Percentiles rank a stretch among this genome's conserved stretches.
Evolutionary conservation across 1,284 basidiomycete genomes (phyloP).

Genomic region (Marasmius sp.): DNA sequence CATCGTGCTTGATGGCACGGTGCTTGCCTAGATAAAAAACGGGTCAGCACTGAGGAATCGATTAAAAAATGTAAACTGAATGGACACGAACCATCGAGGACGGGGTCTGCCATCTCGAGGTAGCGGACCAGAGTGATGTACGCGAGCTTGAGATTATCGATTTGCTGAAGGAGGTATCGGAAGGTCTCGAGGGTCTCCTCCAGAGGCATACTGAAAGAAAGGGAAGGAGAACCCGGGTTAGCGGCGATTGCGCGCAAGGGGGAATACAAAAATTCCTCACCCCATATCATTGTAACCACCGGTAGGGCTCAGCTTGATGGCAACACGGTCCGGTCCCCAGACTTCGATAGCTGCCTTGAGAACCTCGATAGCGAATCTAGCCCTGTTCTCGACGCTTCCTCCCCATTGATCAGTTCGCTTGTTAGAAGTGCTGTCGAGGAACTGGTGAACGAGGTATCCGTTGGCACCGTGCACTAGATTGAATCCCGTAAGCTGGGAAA

Average conservation of each 20-base stretch:
- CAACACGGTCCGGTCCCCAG: constrained; percentile 48
- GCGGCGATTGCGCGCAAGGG: not conserved
- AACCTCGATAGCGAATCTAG: constrained; percentile 53
- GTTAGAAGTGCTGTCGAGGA: constrained; percentile 54
- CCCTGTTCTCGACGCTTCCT: constrained; percentile 54
- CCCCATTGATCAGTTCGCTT: constrained; percentile 62
- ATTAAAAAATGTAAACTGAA: not conserved
- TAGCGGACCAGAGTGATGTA: constrained; percentile 39
- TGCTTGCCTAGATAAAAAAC: constrained; percentile 9
- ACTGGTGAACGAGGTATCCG: constrained; percentile 58
- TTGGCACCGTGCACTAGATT: constrained; percentile 41
- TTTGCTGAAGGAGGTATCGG: constrained; percentile 37
- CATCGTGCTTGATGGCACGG: constrained; percentile 25
- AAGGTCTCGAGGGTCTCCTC: constrained; percentile 42
- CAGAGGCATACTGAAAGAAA: constrained; percentile 37
- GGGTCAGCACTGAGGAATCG: not conserved
- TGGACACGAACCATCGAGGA: constrained; percentile 29
- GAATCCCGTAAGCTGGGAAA: not conserved
- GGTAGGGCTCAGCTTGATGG: constrained; percentile 50
- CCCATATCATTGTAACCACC: constrained; percentile 48
- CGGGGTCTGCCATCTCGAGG: constrained; percentile 19
- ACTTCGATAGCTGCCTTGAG: constrained; percentile 46
- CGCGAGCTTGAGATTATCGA: constrained; percentile 35
- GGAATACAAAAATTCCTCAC: constrained; percentile 20
- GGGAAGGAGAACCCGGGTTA: not conserved